Percentiles rank a stretch among this genome's conserved stretches.
Conservation (phyloP, 1,139 yeast species). For the Suhomyces anneliseae region DNA sequence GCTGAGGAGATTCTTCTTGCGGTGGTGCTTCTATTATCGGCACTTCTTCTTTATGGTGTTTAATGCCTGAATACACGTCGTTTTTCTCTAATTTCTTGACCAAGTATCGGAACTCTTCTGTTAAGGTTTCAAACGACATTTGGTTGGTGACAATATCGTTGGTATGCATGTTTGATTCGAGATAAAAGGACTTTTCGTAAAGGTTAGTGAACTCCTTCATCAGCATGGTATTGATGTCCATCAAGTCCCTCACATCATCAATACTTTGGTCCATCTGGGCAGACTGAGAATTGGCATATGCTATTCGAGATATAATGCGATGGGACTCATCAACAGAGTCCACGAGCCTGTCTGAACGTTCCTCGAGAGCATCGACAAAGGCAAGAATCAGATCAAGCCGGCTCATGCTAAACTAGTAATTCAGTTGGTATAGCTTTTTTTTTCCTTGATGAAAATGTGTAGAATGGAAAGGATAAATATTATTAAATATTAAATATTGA, state of each 20-base stretch:
- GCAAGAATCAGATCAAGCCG: slow-evolving; percentile 32
- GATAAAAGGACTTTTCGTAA: slow-evolving; percentile 32
- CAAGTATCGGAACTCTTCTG: slow-evolving; percentile 38
- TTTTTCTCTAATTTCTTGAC: slow-evolving; percentile 15
- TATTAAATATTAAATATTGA: no score
- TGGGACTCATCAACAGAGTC: slow-evolving; percentile 25
- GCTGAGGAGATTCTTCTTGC: no score
- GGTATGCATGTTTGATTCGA: slow-evolving; percentile 34
- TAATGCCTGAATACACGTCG: slow-evolving; percentile 7
- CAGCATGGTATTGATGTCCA: slow-evolving; percentile 24
- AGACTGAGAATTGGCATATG: slow-evolving; percentile 22
- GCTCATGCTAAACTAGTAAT: slow-evolving; percentile 9
- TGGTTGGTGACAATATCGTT: slow-evolving; percentile 42
- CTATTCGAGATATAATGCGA: slow-evolving; percentile 22
- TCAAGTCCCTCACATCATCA: slow-evolving; percentile 28
- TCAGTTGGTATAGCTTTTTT: background rate
- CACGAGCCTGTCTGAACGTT: slow-evolving; percentile 26
- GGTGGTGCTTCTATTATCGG: background rate
- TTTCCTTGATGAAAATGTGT: no score
- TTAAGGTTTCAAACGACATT: slow-evolving; percentile 51
- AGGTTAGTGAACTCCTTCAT: slow-evolving; percentile 32
- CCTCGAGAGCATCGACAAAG: slow-evolving; percentile 32
- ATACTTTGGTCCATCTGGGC: slow-evolving; percentile 31
- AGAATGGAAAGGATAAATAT: background rate
- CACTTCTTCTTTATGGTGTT: background rate